Conservation (phyloP, 495 filamentous ascomycete genomes). For the Neurospora terricola region DNA sequence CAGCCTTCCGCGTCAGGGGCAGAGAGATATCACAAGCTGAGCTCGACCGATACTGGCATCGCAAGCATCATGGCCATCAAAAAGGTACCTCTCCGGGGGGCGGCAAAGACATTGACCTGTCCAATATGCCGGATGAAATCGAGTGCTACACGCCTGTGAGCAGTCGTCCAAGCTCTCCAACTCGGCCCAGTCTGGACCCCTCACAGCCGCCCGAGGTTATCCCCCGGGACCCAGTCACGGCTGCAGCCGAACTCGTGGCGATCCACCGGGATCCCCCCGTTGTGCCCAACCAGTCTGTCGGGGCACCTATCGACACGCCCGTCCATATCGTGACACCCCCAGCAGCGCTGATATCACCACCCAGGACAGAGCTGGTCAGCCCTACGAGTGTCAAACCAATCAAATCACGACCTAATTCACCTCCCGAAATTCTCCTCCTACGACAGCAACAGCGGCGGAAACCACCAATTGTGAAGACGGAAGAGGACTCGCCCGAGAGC, state of each 20-base stretch:
- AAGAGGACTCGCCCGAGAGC: background rate
- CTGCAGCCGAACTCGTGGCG: no score
- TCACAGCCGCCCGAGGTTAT: background rate
- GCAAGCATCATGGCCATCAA: background rate
- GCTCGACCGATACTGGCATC: background rate
- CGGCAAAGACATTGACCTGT: background rate
- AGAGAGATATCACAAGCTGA: background rate
- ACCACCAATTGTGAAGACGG: background rate
- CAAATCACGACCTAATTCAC: background rate
- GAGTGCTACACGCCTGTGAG: background rate
- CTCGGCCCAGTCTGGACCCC: background rate
- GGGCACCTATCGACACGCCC: background rate
- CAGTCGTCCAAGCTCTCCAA: background rate
- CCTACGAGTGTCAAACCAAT: background rate
- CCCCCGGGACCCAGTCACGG: background rate
- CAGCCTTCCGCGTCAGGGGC: background rate
- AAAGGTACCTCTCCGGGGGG: background rate
- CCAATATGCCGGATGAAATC: background rate
- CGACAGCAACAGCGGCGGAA: background rate
- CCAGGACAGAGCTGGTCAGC: background rate
- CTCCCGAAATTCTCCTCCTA: background rate
- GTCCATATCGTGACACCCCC: background rate
- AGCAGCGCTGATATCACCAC: background rate
- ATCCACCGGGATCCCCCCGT: background rate
- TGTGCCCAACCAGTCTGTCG: background rate